Evolutionary conservation across 1,284 basidiomycete genomes (phyloP).

Genomic region (Coniophora puteana): DNA sequence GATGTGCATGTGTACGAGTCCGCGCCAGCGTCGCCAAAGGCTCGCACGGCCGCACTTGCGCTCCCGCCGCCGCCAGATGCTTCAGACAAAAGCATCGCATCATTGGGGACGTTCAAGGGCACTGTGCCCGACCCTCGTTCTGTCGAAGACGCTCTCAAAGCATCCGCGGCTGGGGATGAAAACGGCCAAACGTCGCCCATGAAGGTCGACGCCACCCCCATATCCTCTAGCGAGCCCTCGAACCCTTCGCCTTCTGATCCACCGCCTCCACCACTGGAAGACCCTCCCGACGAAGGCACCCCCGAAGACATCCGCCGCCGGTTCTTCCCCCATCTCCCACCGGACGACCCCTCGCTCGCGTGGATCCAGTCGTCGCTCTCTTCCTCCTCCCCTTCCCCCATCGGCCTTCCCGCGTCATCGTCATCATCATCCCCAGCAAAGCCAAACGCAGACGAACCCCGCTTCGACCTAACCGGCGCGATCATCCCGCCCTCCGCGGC

Average conservation of each 20-base stretch:
- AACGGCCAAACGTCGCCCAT: not conserved
- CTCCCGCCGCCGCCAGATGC: conserved; percentile 51
- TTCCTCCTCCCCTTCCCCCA: conserved; percentile 18
- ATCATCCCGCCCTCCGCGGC: conserved; percentile 54
- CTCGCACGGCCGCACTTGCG: conserved; percentile 36
- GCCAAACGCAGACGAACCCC: conserved; percentile 28
- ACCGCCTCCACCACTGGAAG: not conserved
- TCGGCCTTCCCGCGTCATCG: not conserved
- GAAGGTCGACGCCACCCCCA: conserved; percentile 4
- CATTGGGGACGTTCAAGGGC: conserved; percentile 48
- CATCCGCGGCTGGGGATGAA: not conserved
- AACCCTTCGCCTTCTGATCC: conserved; percentile 1
- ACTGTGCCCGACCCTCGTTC: too few species aligned
- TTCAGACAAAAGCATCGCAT: conserved; percentile 40
- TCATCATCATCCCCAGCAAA: not conserved
- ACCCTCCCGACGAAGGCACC: conserved; percentile 62
- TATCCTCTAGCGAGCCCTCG: conserved; percentile 10
- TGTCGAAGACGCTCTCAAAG: conserved; percentile 3
- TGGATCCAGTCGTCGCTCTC: conserved; percentile 59
- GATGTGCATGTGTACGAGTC: conserved; percentile 77
- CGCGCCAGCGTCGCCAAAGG: conserved; percentile 67
- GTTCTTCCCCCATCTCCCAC: conserved; percentile 76
- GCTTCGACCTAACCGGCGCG: conserved; percentile 75
- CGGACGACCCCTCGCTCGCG: conserved; percentile 67
- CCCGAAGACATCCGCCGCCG: conserved; percentile 80